Evolutionary conservation across 345 rosid genomes (phyloP), one percentile per base, ranked within the genome.

Genomic region (Linum trigynum): DNA sequence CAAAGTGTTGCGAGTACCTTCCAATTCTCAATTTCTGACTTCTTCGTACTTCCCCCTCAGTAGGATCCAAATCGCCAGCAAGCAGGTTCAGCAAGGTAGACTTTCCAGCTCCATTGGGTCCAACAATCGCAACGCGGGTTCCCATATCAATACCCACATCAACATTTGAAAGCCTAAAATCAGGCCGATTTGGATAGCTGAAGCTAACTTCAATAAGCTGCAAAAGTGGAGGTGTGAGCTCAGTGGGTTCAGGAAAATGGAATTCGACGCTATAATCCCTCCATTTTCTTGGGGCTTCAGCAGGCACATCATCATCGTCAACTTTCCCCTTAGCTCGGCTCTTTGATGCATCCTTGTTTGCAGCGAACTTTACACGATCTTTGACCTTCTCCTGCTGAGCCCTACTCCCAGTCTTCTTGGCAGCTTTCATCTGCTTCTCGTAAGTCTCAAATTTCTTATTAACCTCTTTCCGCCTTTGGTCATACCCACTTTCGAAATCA

Each of bases 101-200:
- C 70, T 94, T 94, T 58, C 96, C 99, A 59, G 99, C 99, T 62
- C 99, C 97, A 50, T 86, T 90, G 39, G 99, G 96, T 66, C 99
- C 99, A 61, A 88, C 91, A 39, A 90, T 90, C 37, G 97, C 99
- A 7, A 88, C 97, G 7, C 96, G 79, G 51, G 99, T 90, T 61
- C 96, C 97, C 99, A 94, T 90, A 77, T 94, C 99, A 62, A 94
- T 90, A 65, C 99, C 99, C 55, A 86, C 91, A 76, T 94, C 99
- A 62, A 94, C 91, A 69, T 88, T 70, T 0, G 91, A 74, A 51
- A 88, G 90, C 73, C 77, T 86, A 76, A 94, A 90, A 71, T 94
- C 97, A 37, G 76, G 76, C 16, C 99, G 77, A 59, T 79, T 84
- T 7, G 97, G 97, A 71, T 94, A 94, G 63, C 89, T 72, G 79